A percentile compares a stretch with the other conserved stretches of the same genome.
phyloP scores from a whole-genome alignment of 805 yeast genomes.

The Ogataea trehalophila region DNA sequence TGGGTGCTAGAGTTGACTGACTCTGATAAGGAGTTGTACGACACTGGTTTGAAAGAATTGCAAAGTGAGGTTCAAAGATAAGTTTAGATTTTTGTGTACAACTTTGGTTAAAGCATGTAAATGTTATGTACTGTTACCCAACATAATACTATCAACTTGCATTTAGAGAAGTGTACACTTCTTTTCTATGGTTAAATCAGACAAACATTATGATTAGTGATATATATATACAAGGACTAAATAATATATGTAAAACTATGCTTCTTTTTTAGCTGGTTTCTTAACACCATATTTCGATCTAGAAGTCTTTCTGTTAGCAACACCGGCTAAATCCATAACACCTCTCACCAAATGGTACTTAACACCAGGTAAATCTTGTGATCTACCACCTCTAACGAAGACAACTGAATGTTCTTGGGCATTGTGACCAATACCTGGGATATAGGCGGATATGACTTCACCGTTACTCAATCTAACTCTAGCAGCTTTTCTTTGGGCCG shows the following conservation, averaged over 20 bases:
- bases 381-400: conserved; percentile 95
- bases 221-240: conserved; percentile 3
- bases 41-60: conserved; percentile 37
- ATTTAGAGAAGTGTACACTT: too few species aligned
- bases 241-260: not conserved
- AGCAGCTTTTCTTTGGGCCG: conserved; percentile 95
- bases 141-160: too few species aligned
- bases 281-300: conserved; percentile 94
- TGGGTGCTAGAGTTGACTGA: conserved; percentile 31
- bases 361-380: conserved; percentile 97
- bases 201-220: too few species aligned
- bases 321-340: conserved; percentile 88
- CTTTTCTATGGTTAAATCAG: too few species aligned
- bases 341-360: conserved; percentile 94
- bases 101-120: not conserved
- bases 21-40: conserved; percentile 37
- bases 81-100: not conserved
- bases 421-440: conserved; percentile 98
- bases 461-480: conserved; percentile 93
- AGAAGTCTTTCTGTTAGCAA: conserved; percentile 84
- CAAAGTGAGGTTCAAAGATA: conserved; percentile 35
- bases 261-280: conserved; percentile 54
- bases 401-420: conserved; percentile 98
- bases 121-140: too few species aligned
- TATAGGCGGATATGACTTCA: conserved; percentile 81